Percentiles rank a stretch among this genome's conserved stretches.
These are phyloP conservation scores for Coniella vitis DNA, from an alignment of 2,329 filamentous ascomycete species.

Conservation along the genomic window DNA sequence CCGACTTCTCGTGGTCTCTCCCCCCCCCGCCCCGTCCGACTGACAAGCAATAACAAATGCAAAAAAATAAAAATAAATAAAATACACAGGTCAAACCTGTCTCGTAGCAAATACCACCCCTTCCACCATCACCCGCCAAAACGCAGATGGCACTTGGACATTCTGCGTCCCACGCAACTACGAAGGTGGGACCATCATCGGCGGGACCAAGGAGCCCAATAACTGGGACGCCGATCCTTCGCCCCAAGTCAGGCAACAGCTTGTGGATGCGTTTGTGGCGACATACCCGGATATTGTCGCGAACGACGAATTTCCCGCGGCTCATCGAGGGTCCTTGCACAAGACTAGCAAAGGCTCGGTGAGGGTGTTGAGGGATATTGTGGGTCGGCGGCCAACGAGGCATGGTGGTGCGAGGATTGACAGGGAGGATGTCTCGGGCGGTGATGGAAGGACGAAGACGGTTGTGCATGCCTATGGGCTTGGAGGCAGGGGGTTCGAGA, in stretches of 20 bases:
- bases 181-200: conserved; percentile 57
- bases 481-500: conserved; percentile 42
- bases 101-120: conserved; percentile 33
- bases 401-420: conserved; percentile 34
- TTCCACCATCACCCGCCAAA: conserved; percentile 50
- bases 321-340: too few species aligned
- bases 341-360: too few species aligned
- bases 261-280: conserved; percentile 35
- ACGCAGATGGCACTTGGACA: conserved; percentile 54
- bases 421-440: conserved; percentile 29
- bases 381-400: conserved; percentile 24
- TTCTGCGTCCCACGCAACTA: conserved; percentile 57
- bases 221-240: conserved; percentile 48
- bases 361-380: conserved; percentile 24
- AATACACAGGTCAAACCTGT: conserved; percentile 36
- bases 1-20: too few species aligned
- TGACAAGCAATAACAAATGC: neutral
- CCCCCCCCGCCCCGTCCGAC: too few species aligned
- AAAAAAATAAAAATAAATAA: neutral
- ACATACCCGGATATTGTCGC: conserved; percentile 29
- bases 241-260: conserved; percentile 34
- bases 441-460: conserved; percentile 13
- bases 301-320: conserved; percentile 10
- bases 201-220: conserved; percentile 56
- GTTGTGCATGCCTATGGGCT: conserved; percentile 44